These are phyloP conservation scores for Trypanosoma melophagium DNA, from an alignment of 208 protist species.

Conservation along the genomic window DNA sequence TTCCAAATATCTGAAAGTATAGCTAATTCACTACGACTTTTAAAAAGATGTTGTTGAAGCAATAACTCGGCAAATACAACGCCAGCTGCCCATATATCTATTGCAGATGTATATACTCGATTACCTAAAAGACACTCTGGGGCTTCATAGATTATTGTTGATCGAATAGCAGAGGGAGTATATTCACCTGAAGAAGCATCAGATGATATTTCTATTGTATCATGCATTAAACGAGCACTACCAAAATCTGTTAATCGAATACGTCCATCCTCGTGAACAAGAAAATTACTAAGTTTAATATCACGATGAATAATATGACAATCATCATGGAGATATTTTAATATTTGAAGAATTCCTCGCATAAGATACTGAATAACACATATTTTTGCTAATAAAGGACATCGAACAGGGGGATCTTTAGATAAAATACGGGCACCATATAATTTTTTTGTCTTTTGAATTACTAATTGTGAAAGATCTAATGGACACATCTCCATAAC, in stretches of 20 bases:
- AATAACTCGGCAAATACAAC: constrained; percentile 88
- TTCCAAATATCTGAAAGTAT: constrained; percentile 79
- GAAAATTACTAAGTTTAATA: constrained; percentile 88
- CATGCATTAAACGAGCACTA: constrained; percentile 60
- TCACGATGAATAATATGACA: constrained; percentile 85
- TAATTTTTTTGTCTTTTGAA: constrained; percentile 5
- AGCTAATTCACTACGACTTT: constrained; percentile 61
- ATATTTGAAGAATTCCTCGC: constrained; percentile 61
- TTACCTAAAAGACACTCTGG: constrained; percentile 80
- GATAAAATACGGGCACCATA: not conserved
- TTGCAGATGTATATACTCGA: constrained; percentile 45
- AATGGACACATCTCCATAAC: constrained; percentile 70
- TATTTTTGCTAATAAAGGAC: constrained; percentile 36
- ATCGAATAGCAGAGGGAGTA: constrained; percentile 73
- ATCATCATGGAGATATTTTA: constrained; percentile 68
- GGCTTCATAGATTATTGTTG: constrained; percentile 85
- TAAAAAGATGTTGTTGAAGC: constrained; percentile 74
- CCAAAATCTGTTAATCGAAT: constrained; percentile 89
- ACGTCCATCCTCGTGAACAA: constrained; percentile 60
- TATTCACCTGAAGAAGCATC: constrained; percentile 22
- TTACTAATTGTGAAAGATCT: constrained; percentile 57
- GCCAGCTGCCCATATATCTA: constrained; percentile 87
- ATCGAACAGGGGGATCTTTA: not conserved
- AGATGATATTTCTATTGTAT: constrained; percentile 2
- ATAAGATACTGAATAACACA: constrained; percentile 72